A percentile compares a stretch with the other conserved stretches of the same genome.
These are phyloP conservation scores for Middelhovenomyces tepae DNA, from an alignment of 805 yeast species.

Conservation along the genomic window DNA sequence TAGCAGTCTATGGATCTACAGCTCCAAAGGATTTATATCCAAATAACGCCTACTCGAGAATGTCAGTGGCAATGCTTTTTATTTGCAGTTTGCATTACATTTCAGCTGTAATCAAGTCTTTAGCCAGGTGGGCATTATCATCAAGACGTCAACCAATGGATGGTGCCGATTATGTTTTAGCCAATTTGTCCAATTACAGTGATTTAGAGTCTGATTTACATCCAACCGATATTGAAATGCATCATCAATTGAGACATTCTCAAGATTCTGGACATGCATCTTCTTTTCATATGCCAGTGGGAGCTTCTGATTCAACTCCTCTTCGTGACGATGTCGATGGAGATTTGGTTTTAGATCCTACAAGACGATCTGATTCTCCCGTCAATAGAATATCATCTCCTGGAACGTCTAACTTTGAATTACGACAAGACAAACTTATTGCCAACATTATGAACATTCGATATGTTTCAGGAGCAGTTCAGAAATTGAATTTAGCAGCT, in stretches of 20 bases:
- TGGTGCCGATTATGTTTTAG: constrained; percentile 24
- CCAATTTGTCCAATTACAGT: constrained; percentile 8
- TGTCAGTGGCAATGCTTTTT: constrained; percentile 53
- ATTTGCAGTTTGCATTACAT: constrained; percentile 45
- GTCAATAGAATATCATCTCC: not conserved
- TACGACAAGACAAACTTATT: constrained; percentile 14
- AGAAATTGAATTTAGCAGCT: constrained; percentile 24
- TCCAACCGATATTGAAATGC: too few species aligned
- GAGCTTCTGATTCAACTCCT: too few species aligned
- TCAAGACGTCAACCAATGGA: constrained; percentile 21
- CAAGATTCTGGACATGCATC: constrained; percentile 21
- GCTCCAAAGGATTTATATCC: constrained; percentile 65
- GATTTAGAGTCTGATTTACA: too few species aligned
- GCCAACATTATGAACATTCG: constrained; percentile 12
- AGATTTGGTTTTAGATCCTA: too few species aligned
- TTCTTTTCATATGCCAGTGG: too few species aligned
- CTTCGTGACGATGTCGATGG: too few species aligned
- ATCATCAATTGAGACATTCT: constrained; percentile 12
- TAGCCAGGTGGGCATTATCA: constrained; percentile 35
- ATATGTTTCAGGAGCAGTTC: constrained; percentile 17
- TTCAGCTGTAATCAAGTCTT: constrained; percentile 42
- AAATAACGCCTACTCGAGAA: constrained; percentile 57
- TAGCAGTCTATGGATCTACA: constrained; percentile 48
- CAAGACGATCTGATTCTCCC: not conserved
- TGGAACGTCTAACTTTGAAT: too few species aligned